phyloP scores from a whole-genome alignment of 164 flowering plant species.

The Pachysandra terminalis region DNA sequence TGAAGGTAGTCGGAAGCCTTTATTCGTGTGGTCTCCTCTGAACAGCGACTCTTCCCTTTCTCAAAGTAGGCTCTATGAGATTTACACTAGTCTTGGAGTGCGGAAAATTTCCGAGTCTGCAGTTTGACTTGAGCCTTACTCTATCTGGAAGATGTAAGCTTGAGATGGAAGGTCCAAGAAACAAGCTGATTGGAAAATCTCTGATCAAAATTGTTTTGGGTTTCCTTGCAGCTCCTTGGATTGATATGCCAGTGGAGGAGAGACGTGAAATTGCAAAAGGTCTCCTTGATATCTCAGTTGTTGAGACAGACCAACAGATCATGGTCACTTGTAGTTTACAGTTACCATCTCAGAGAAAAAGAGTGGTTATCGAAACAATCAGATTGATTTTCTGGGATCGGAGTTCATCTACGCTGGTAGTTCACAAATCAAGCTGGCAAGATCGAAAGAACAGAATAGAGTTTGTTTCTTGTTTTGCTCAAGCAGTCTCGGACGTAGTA shows the following conservation, averaged over 20 bases:
- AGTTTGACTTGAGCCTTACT: too few species aligned
- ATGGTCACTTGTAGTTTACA: slow-evolving; percentile 3
- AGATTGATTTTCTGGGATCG: slow-evolving; percentile 16
- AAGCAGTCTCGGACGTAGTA: slow-evolving; percentile 20
- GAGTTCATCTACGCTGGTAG: neutral
- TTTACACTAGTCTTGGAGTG: slow-evolving; percentile 4
- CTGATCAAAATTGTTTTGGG: slow-evolving; percentile 14
- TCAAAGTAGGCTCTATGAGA: neutral
- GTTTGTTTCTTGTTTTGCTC: slow-evolving; percentile 15
- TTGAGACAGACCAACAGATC: slow-evolving; percentile 1
- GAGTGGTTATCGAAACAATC: neutral
- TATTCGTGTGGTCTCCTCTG: slow-evolving; percentile 6
- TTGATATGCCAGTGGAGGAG: slow-evolving; percentile 5
- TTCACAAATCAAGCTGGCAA: slow-evolving; percentile 1
- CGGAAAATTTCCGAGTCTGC: slow-evolving; percentile 1
- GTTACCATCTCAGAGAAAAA: neutral
- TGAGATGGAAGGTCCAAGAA: neutral
- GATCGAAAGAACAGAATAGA: slow-evolving; percentile 5
- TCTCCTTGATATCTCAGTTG: slow-evolving; percentile 9
- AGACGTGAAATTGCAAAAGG: slow-evolving; percentile 11
- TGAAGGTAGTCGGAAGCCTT: neutral
- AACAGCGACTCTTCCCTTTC: neutral
- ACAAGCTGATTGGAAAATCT: slow-evolving; percentile 12
- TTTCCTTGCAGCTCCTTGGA: slow-evolving; percentile 15
- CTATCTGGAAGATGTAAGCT: neutral